Conservation (phyloP, 305 asterid species). For the Withania somnifera region DNA sequence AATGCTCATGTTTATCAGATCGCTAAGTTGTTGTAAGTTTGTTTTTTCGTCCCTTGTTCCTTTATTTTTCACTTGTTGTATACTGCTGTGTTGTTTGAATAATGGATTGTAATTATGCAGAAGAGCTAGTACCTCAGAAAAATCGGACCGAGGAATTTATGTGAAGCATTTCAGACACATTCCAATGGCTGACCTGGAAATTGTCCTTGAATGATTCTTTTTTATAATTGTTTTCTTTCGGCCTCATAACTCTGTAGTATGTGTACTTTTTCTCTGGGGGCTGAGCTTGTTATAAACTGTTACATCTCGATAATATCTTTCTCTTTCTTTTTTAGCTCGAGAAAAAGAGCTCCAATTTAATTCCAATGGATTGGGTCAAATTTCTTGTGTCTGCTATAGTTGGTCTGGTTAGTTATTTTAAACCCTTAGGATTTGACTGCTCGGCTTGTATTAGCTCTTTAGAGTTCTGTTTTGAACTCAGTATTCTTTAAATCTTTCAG, state of each 20-base stretch:
- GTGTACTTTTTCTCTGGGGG: background rate
- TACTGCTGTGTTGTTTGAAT: background rate
- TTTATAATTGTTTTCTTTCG: background rate
- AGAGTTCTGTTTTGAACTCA: slow-evolving; percentile 5
- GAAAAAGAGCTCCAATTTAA: slow-evolving; percentile 84
- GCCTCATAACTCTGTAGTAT: background rate
- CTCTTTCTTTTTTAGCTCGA: slow-evolving; percentile 50
- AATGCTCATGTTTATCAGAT: slow-evolving; percentile 20
- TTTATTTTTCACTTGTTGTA: background rate
- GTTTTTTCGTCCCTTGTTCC: background rate
- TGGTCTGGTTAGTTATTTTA: slow-evolving; percentile 67
- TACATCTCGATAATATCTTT: slow-evolving; percentile 8
- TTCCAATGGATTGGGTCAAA: slow-evolving; percentile 96
- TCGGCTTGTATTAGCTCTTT: background rate
- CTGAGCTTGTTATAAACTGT: background rate
- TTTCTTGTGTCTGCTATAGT: slow-evolving; percentile 76
- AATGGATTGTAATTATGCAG: slow-evolving; percentile 23
- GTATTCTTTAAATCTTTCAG: slow-evolving; percentile 37
- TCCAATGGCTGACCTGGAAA: slow-evolving; percentile 98
- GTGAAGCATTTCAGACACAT: slow-evolving; percentile 89
- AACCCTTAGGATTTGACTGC: background rate
- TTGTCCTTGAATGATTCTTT: slow-evolving; percentile 64
- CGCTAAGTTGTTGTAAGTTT: slow-evolving; percentile 18
- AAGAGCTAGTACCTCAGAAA: slow-evolving; percentile 35
- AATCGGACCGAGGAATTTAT: slow-evolving; percentile 67